Percentiles rank a stretch among this genome's conserved stretches.
Evolutionary conservation across 108 stramenopile species (phyloP).

Genomic region (Seminavis robusta): DNA sequence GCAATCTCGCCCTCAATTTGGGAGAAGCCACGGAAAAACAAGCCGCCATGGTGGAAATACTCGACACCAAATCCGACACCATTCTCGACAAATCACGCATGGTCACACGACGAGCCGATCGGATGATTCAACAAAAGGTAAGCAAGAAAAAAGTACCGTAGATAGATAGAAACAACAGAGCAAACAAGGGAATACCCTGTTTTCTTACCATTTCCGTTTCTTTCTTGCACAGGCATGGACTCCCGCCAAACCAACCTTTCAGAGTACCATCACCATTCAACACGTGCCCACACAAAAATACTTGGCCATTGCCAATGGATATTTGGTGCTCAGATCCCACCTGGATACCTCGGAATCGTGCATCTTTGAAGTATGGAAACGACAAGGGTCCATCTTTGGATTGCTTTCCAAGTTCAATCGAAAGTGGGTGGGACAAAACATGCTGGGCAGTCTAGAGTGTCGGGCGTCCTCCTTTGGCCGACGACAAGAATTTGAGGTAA

Average conservation of each 20-base stretch:
- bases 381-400: slow-evolving; percentile 43
- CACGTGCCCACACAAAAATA: slow-evolving; percentile 39
- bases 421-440: slow-evolving; percentile 45
- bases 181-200: neutral
- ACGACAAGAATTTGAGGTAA: slow-evolving; percentile 64
- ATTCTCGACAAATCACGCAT: slow-evolving; percentile 42
- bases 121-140: slow-evolving; percentile 35
- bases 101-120: slow-evolving; percentile 53
- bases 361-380: slow-evolving; percentile 44
- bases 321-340: slow-evolving; percentile 4
- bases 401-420: slow-evolving; percentile 36
- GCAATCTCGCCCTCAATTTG: slow-evolving; percentile 31
- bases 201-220: neutral
- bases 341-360: slow-evolving; percentile 20
- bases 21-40: slow-evolving; percentile 24
- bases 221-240: slow-evolving; percentile 24
- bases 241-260: slow-evolving; percentile 24
- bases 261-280: slow-evolving; percentile 27
- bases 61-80: slow-evolving; percentile 40
- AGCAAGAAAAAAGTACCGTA: too few species aligned
- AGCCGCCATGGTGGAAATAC: slow-evolving; percentile 26
- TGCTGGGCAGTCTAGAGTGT: slow-evolving; percentile 43
- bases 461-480: slow-evolving; percentile 36
- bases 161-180: neutral
- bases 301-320: slow-evolving; percentile 17